A percentile compares a stretch with the other conserved stretches of the same genome.
Conservation (phyloP, 768 basidiomycete genomes). For the Lactifluus rugatus region DNA sequence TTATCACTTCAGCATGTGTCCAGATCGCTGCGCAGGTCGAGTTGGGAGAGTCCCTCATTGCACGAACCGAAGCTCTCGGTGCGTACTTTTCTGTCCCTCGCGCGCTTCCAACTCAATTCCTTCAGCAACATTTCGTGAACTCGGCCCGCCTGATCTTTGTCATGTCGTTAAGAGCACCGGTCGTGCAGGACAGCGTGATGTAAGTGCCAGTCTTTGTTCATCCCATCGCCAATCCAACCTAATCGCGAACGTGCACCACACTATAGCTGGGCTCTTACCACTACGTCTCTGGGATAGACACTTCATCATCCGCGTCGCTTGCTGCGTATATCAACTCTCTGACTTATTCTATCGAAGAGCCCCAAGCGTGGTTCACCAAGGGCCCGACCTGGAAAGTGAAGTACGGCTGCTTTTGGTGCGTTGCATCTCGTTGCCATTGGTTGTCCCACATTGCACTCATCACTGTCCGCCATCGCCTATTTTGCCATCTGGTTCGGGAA, state of each 20-base stretch:
- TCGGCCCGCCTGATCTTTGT: constrained; percentile 94
- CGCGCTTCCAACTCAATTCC: constrained; percentile 12
- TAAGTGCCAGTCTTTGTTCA: constrained; percentile 32
- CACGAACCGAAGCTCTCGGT: constrained; percentile 90
- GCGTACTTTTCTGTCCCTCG: constrained; percentile 26
- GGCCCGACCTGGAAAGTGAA: constrained; percentile 81
- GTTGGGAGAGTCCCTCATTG: constrained; percentile 79
- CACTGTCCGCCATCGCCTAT: not conserved
- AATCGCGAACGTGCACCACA: not conserved
- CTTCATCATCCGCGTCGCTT: constrained; percentile 92
- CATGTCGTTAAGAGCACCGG: constrained; percentile 92
- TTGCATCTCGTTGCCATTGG: not conserved
- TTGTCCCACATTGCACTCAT: not conserved
- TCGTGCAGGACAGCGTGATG: constrained; percentile 76
- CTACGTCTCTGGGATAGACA: constrained; percentile 97
- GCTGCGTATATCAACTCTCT: constrained; percentile 98
- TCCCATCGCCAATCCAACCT: constrained; percentile 1
- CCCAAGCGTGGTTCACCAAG: constrained; percentile 85
- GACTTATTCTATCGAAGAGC: constrained; percentile 91
- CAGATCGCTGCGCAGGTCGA: constrained; percentile 50
- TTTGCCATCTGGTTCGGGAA: not conserved
- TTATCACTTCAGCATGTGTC: not conserved
- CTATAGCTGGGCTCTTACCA: constrained; percentile 88
- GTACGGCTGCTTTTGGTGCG: constrained; percentile 87
- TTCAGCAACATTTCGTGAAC: constrained; percentile 88